Base-by-base conservation (phyloP, 2,329 filamentous ascomycete genomes). In the Verticillium albo-atrum region DNA sequence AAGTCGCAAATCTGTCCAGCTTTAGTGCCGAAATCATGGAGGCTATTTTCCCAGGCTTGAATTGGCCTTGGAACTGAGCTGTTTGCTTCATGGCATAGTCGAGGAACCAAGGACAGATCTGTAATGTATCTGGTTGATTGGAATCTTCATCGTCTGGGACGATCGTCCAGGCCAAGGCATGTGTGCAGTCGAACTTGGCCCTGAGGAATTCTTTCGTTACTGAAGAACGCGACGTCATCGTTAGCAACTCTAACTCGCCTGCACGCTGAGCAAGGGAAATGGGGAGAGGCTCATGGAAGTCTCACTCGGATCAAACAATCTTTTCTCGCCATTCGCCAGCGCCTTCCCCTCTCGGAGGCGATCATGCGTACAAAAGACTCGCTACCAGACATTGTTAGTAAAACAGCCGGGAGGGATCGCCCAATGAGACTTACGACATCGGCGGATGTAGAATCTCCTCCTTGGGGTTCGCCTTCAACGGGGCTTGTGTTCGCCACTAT, bases 351-450 rank as follows among this genome's bases (percentile, higher is more conserved):
- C 54, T 35, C 30, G 27, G 15, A 56, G 27, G 12, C 54, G 54
- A 23, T 56, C 54, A 35, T 56, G 54, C n/a, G 54, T 56, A 28
- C 54, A 56, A 37, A 23, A 56, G 14, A 56, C 54, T 28, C 54
- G 54, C 54, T 56, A 20, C 28, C 15, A 37, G 30, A 15, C 20
- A 35, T 20, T 34, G 54, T 56, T 20, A 56, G 17, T 35, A 56
- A 30, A 15, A 23, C 28, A 20, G 17, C 27, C 15, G 35, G 28
- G 30, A 56, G n/a, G n/a, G n/a, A n/a, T n/a, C n/a, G n/a, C n/a
- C n/a, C n/a, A n/a, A n/a, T n/a, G n/a, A n/a, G 54, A 56, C 54
- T 35, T 56, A 56, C 54, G 23, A 56, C 54, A 56, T 56, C 54
- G n/a, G 54, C 54, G 23, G 30, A 23, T n/a, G 35, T 6, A 20